phyloP scores from a whole-genome alignment of 805 yeast genomes.

The Yarrowia osloensis region DNA sequence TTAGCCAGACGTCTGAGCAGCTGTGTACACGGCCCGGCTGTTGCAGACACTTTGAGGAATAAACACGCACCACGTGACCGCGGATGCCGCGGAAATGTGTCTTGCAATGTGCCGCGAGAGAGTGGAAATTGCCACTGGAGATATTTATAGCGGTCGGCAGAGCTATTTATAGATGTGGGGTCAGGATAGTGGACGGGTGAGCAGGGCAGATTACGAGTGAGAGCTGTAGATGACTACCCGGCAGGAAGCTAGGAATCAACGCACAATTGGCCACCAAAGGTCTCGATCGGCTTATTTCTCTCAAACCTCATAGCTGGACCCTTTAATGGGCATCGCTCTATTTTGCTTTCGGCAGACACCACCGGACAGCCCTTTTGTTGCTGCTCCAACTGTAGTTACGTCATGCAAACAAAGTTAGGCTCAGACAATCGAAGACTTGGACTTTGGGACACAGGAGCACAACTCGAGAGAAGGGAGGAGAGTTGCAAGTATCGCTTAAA shows the following conservation, averaged over 20 bases:
- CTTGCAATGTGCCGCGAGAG: background rate
- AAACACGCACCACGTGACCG: background rate
- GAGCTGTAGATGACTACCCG: no score
- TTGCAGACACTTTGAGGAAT: no score
- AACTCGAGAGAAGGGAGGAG: background rate
- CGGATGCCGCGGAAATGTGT: background rate
- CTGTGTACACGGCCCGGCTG: no score
- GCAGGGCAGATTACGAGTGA: background rate
- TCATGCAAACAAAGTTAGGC: conserved; percentile 23
- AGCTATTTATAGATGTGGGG: conserved; percentile 23
- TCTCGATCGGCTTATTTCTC: no score
- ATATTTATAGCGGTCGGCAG: conserved; percentile 19
- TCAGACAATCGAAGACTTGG: conserved; percentile 25
- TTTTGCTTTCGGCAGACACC: no score
- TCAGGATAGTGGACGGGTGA: background rate
- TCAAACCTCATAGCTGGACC: no score
- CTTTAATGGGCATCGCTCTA: no score
- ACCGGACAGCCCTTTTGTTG: no score
- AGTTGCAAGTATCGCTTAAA: background rate
- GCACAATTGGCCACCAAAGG: no score
- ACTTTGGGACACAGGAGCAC: background rate
- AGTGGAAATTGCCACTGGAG: background rate
- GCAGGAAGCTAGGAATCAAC: no score
- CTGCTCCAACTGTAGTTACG: conserved; percentile 18
- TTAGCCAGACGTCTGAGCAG: no score